Percentiles rank a stretch among this genome's conserved stretches.
Evolutionary conservation across 495 filamentous ascomycete genomes (phyloP).

Genomic region (Penicillium longicatenatum): DNA sequence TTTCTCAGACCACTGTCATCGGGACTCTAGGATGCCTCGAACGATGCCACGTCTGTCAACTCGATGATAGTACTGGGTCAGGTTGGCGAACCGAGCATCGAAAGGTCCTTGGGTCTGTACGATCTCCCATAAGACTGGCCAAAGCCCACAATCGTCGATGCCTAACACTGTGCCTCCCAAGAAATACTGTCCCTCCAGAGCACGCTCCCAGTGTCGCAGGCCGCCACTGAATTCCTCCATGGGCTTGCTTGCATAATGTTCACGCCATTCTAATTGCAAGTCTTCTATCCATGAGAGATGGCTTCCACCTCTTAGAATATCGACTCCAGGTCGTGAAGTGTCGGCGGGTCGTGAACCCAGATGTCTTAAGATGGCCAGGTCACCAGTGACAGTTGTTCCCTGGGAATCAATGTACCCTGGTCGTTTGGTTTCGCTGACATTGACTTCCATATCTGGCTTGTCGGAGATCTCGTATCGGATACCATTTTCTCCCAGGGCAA

Average conservation of each 20-base stretch:
- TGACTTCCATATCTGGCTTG: not conserved
- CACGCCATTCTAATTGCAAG: constrained; percentile 36
- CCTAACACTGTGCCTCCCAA: constrained; percentile 57
- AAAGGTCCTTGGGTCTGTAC: constrained; percentile 31
- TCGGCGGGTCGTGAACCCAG: constrained; percentile 28
- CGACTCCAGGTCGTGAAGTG: constrained; percentile 33
- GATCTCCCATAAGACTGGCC: constrained; percentile 68
- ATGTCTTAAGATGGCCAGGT: constrained; percentile 35
- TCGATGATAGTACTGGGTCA: constrained; percentile 56
- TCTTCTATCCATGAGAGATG: constrained; percentile 35
- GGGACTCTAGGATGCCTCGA: constrained; percentile 41
- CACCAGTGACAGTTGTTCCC: constrained; percentile 35
- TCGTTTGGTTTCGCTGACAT: not conserved
- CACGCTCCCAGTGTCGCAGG: constrained; percentile 52
- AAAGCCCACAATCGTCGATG: constrained; percentile 71
- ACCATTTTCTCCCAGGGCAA: constrained; percentile 61
- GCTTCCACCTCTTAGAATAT: constrained; percentile 34
- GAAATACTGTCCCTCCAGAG: constrained; percentile 50
- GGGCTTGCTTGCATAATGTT: constrained; percentile 14
- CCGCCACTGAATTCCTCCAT: constrained; percentile 19
- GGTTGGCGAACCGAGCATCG: constrained; percentile 39
- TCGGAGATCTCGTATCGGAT: constrained; percentile 49
- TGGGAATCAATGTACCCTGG: constrained; percentile 35
- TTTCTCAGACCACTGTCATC: not conserved
- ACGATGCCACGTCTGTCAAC: constrained; percentile 53